These are phyloP conservation scores for Naganishia albida DNA, from an alignment of 1,284 basidiomycete species.

Conservation along the genomic window DNA sequence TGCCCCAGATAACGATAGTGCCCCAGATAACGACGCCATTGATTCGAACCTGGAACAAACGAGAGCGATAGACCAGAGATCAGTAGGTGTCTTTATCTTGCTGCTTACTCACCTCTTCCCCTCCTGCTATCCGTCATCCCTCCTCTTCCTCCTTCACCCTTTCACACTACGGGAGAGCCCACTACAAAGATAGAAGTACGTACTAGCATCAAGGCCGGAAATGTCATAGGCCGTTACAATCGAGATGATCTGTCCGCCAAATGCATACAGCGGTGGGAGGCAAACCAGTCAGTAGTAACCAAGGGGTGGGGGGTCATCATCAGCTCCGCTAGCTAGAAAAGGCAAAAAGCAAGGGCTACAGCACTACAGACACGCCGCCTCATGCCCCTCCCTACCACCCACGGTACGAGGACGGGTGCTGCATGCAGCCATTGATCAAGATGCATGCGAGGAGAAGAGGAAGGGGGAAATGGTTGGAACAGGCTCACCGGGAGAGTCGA, in stretches of 20 bases:
- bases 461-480: too few species aligned
- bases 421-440: neutral
- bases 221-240: neutral
- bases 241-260: neutral
- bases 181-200: neutral
- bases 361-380: neutral
- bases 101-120: too few species aligned
- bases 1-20: too few species aligned
- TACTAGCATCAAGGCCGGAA: neutral
- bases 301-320: constrained; percentile 1
- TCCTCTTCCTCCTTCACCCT: too few species aligned
- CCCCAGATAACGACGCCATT: too few species aligned
- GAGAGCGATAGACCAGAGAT: too few species aligned
- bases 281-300: neutral
- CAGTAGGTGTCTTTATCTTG: too few species aligned
- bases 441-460: neutral
- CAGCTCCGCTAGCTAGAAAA: neutral
- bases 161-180: neutral
- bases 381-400: constrained; percentile 5
- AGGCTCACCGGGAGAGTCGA: too few species aligned
- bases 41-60: too few species aligned
- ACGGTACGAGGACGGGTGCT: neutral
- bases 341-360: neutral
- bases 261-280: neutral
- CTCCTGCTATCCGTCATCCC: too few species aligned